Percentiles rank a stretch among this genome's conserved stretches.
These are phyloP conservation scores for Cercospora nicotianae DNA, from an alignment of 2,329 filamentous ascomycete species.

Conservation along the genomic window DNA sequence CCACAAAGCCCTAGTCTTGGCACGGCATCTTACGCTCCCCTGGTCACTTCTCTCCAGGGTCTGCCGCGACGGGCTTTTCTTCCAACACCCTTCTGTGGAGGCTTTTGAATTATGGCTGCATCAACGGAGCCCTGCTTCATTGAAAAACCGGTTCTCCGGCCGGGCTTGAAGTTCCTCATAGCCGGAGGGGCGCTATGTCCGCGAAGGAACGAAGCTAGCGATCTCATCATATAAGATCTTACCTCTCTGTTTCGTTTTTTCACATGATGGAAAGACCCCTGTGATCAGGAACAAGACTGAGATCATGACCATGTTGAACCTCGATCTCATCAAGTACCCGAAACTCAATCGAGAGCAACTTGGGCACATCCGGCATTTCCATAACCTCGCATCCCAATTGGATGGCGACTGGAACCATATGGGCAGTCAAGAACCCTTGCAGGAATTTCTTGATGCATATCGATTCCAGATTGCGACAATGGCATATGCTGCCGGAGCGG, in stretches of 20 bases:
- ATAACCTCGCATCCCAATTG: conserved; percentile 38
- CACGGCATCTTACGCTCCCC: background rate
- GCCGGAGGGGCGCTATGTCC: background rate
- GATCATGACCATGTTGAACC: background rate
- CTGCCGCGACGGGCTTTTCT: background rate
- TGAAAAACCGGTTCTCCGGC: background rate
- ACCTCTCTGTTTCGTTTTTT: background rate
- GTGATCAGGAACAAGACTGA: background rate
- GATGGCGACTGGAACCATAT: conserved; percentile 39
- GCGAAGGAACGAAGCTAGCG: background rate
- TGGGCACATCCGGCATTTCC: conserved; percentile 42
- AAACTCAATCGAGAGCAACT: conserved; percentile 32
- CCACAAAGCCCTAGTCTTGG: conserved; percentile 1
- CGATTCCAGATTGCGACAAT: conserved; percentile 47
- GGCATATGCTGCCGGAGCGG: conserved; percentile 41
- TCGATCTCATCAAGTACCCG: conserved; percentile 12
- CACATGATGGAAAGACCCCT: background rate
- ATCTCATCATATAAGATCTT: background rate
- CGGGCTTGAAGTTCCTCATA: background rate
- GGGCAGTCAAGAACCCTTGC: conserved; percentile 40
- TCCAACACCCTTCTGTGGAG: background rate
- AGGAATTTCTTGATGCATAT: conserved; percentile 43
- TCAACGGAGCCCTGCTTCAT: background rate
- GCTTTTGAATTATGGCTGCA: background rate
- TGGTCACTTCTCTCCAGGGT: background rate